Conservation (phyloP, 202 grass and related monocot species). For the Brachypodium distachyon region DNA sequence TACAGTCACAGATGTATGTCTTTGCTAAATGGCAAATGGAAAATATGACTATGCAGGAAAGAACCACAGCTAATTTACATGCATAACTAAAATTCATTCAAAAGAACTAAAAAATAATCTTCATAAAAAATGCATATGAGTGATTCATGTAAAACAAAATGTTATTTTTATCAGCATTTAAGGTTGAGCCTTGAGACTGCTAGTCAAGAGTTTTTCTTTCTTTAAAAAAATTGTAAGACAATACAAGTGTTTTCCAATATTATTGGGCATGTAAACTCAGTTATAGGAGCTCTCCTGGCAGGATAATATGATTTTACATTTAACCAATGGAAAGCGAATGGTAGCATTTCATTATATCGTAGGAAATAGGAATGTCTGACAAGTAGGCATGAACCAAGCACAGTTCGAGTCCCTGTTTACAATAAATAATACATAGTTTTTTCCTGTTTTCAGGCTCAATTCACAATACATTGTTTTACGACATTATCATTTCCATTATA, state of each 20-base stretch:
- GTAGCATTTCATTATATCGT: background rate
- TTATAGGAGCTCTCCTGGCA: background rate
- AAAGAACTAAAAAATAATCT: background rate
- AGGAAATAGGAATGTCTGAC: background rate
- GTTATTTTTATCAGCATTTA: background rate
- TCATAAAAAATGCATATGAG: background rate
- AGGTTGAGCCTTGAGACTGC: background rate
- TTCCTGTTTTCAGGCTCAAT: background rate
- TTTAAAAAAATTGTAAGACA: background rate
- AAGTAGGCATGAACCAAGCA: background rate
- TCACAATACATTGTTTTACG: background rate
- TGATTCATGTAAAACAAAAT: background rate
- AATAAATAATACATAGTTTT: background rate
- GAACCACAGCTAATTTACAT: background rate
- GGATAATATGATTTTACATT: background rate
- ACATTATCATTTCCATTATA: background rate
- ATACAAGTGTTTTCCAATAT: background rate
- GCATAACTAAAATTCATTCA: background rate
- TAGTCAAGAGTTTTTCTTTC: background rate
- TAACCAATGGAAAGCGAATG: background rate
- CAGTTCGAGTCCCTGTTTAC: background rate
- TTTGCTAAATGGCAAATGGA: background rate
- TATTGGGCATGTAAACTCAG: background rate
- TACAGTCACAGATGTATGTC: background rate
- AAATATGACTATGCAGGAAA: background rate